Base-by-base conservation (phyloP, 768 basidiomycete genomes). In the Lactarius psammicola region DNA sequence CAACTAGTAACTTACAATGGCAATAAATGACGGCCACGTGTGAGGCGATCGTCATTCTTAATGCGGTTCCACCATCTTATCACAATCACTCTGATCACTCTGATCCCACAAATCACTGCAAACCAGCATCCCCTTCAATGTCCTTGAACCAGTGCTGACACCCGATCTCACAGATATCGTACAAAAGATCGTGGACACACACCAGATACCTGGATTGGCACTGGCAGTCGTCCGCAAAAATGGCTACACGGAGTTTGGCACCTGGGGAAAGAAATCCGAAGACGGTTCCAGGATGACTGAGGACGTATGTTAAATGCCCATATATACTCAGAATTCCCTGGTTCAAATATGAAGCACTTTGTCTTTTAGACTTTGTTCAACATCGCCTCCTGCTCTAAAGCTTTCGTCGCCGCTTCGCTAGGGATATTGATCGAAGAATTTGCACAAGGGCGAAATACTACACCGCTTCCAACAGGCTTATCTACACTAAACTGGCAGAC, bases 371-470 rank as follows among this genome's bases (percentile, higher is more conserved):
- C 80, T 0, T 60, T 80, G 33, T 79, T 80, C 64, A 66, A 69
- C 44, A 69, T 79, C 44, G 79, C 70, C 2, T 80, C 78, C 0
- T 74, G 75, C 31, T 79, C 78, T 9, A 78, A 81, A 55, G 78
- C 78, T 6, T 81, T 81, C 71, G 71, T 80, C 7, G 71, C 74
- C 2, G 75, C 74, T 0, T 74, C 79, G 1, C 57, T 81, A 1
- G 80, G 81, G 4, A 75, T 82, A 15, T 73, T 81, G 28, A 77
- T 81, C 56, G 76, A 79, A 31, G 80, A 80, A 66, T 80, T 77
- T 66, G 73, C 72, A 17, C 63, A 72, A 15, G 75, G 78, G 3
- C 71, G 69, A 28, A 80, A 79, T 49, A 65, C 68, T 7, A 77
- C 79, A 0, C 71, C 72, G 8, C 73, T 81, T 2, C 80, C 80